Evolutionary conservation across 352 stramenopile species (phyloP).

Genomic region (Phytophthora melonis): DNA sequence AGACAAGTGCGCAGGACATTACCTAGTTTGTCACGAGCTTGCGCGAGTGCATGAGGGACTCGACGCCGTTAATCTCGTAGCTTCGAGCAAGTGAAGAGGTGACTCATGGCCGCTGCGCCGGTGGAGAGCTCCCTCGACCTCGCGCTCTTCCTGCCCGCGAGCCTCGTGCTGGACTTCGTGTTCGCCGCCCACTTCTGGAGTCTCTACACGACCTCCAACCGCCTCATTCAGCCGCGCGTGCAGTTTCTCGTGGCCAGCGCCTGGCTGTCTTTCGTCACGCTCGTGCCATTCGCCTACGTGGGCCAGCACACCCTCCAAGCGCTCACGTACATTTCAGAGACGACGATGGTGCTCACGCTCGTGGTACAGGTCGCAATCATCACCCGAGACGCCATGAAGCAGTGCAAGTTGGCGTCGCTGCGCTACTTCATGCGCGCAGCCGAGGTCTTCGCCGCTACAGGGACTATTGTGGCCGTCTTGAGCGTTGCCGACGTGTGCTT

Average conservation of each 20-base stretch:
- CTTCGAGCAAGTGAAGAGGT: background rate
- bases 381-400: slow-evolving; percentile 39
- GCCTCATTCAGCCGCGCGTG: slow-evolving; percentile 6
- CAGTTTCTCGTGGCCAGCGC: slow-evolving; percentile 11
- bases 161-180: slow-evolving; percentile 28
- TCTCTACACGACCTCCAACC: slow-evolving; percentile 18
- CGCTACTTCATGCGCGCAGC: slow-evolving; percentile 26
- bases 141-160: slow-evolving; percentile 24
- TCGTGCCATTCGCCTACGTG: slow-evolving; percentile 26
- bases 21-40: too few species aligned
- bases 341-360: slow-evolving; percentile 29
- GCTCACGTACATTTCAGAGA: slow-evolving; percentile 35
- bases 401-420: slow-evolving; percentile 37
- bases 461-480: slow-evolving; percentile 3
- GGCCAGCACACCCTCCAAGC: slow-evolving; percentile 4
- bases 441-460: slow-evolving; percentile 24
- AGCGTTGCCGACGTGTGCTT: slow-evolving; percentile 14
- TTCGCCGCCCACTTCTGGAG: slow-evolving; percentile 28
- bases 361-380: slow-evolving; percentile 46
- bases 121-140: background rate
- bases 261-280: slow-evolving; percentile 19
- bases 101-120: background rate
- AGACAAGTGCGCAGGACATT: background rate
- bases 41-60: too few species aligned
- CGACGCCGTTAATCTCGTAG: background rate